Base-by-base conservation (phyloP, 1,284 basidiomycete species). In the Naganishia cerealis region DNA sequence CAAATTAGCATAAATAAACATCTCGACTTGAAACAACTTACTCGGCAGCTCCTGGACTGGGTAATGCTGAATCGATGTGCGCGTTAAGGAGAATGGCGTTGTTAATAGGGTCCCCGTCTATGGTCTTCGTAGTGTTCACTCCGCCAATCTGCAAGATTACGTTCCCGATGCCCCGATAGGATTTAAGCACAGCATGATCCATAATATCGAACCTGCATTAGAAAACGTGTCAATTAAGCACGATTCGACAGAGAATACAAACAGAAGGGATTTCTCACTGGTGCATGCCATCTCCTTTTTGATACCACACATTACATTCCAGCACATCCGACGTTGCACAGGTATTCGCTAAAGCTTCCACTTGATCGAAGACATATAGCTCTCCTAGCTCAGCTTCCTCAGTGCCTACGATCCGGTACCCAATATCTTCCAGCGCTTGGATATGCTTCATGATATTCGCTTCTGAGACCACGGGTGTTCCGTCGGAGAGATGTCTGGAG, bases 371-470 rank as follows among this genome's bases (percentile, higher is more conserved):
- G 83, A 96, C 88, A 87, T 93, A 97, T 48, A 85, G 81, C 74
- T 97, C 94, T 6, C 90, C 93, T 36, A 87, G 80, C 0, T 91
- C 87, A 80, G 97, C 93, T 78, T 97, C 91, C 50, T 85, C 84
- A 0, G 94, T 95, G 0, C 95, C 95, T 18, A 96, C 91, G 0
- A 91, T 95, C 52, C 95, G 86, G 81, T 89, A 98, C 4, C 94
- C 94, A 69, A 95, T 91, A 39, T 87, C 87, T 76, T 94, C 92
- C 43, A 73, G 77, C 6, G 73, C 77, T 50, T 68, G 67, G 52
- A 81, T 76, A 56, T 81, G 80, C 0, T 29, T 40, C n/a, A 79
- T 65, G 8, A 79, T 75, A 18, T 76, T 72, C 53, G 72, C 67
- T 66, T 81, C 80, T 24, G 76, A 77, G 1, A 71, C 46, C 10